Evolutionary conservation across 2,329 filamentous ascomycete species (phyloP).

Genomic region (Elsinoe arachidis): DNA sequence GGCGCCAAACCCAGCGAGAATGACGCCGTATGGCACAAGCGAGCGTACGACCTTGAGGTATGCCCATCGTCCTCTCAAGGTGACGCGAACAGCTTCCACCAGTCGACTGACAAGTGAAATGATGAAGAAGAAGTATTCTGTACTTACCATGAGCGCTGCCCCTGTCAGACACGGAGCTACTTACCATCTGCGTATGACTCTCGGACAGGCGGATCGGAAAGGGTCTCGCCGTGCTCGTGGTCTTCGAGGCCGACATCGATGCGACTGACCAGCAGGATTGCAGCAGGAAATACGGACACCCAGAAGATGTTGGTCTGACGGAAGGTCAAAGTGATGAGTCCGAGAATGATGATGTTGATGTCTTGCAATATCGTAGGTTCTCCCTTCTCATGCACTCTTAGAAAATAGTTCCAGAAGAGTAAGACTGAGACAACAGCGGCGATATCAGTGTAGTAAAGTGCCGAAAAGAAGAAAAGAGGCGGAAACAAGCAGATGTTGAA

Average conservation of each 20-base stretch:
- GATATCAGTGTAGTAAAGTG: slow-evolving; percentile 89
- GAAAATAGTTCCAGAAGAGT: slow-evolving; percentile 51
- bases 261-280: slow-evolving; percentile 37
- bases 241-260: slow-evolving; percentile 44
- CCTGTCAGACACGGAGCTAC: neutral
- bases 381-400: slow-evolving; percentile 20
- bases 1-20: slow-evolving; percentile 58
- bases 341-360: slow-evolving; percentile 41
- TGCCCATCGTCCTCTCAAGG: neutral
- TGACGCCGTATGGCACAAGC: slow-evolving; percentile 44
- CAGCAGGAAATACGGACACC: slow-evolving; percentile 71
- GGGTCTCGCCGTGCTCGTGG: slow-evolving; percentile 26
- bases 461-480: slow-evolving; percentile 90
- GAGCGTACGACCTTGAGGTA: slow-evolving; percentile 10
- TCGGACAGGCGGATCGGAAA: slow-evolving; percentile 43
- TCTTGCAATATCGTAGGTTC: slow-evolving; percentile 13
- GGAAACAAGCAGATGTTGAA: slow-evolving; percentile 81
- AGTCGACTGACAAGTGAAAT: slow-evolving; percentile 8
- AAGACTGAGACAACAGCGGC: slow-evolving; percentile 70
- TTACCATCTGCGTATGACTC: slow-evolving; percentile 43
- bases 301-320: slow-evolving; percentile 97
- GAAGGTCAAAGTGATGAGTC: slow-evolving; percentile 62
- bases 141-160: slow-evolving; percentile 10
- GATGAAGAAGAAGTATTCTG: slow-evolving; percentile 20
- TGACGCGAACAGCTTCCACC: neutral